Conservation (phyloP, 768 basidiomycete genomes). For the Tulasnella sp. region DNA sequence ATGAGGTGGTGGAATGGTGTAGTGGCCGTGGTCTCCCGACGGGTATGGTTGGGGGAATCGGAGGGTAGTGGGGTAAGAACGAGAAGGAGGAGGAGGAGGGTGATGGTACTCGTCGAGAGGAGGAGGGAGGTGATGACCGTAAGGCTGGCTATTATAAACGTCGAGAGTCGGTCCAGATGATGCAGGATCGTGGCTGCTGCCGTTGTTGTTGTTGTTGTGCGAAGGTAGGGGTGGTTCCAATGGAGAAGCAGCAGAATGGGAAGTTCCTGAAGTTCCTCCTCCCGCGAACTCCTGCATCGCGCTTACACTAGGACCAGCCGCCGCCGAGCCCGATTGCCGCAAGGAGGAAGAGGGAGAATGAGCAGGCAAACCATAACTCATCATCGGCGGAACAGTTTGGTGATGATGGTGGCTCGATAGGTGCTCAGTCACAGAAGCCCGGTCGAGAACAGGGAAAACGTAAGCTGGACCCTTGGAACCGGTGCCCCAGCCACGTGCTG, state of each 20-base stretch:
- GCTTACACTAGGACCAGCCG: neutral
- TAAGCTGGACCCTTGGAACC: constrained; percentile 6
- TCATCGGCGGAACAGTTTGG: constrained; percentile 13
- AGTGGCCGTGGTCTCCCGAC: neutral
- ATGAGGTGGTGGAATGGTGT: neutral
- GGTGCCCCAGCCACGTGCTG: neutral
- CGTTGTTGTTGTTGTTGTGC: constrained; percentile 6
- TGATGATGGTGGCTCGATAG: constrained; percentile 3
- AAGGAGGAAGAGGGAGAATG: neutral
- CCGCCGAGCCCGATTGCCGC: constrained; percentile 1
- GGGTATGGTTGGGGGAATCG: neutral
- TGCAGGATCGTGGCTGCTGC: constrained; percentile 1
- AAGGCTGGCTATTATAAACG: neutral
- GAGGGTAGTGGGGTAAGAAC: neutral
- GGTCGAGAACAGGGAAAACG: constrained; percentile 5
- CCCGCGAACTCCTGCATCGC: neutral
- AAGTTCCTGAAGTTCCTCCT: neutral
- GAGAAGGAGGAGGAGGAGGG: neutral
- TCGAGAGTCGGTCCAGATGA: neutral
- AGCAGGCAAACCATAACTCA: neutral
- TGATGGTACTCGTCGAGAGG: neutral
- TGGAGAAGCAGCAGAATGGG: neutral
- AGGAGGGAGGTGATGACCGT: neutral
- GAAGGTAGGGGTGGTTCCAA: neutral
- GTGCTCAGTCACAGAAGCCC: constrained; percentile 9